Evolutionary conservation across 2,329 filamentous ascomycete species (phyloP), one percentile per base, ranked within the genome.

Genomic region (Venturia carpophila): DNA sequence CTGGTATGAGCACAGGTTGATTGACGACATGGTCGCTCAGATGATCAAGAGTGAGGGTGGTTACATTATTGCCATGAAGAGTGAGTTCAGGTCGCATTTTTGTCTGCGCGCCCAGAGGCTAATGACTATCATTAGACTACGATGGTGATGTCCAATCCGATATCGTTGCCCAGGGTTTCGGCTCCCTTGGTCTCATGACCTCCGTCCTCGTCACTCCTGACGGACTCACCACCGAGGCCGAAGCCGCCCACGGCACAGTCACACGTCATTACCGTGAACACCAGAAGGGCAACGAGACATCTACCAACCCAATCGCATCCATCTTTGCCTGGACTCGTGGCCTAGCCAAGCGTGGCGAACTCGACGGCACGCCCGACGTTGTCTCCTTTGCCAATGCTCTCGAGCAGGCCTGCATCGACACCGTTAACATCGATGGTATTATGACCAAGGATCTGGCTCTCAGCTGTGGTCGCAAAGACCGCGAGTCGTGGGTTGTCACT

Each of bases 371-470:
- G n/a, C 92, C 92, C 39, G 92, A 97, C 70, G 83, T 99, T 37
- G 86, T 96, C 67, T 84, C 90, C 62, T 99, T 96, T 73, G 94
- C 93, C 66, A 90, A 97, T 82, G 85, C 84, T 74, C 85, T 99
- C 65, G 94, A 99, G 84, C 84, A 90, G 78, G 94, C 94, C 45
- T 97, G 94, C 77, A 83, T 97, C 67, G 92, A 97, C 77, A 93
- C 93, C 34, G 94, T 99, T 70, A 90, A 97, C 76, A 78, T 90
- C 66, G 93, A 97, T 75, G 90, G 90, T 68, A 89, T 97, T 81
- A 99, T 97, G 94, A 99, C 94, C 77, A 99, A 99, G 87, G 94
- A 99, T 79, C 80, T 99, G 71, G 94, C 94, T n/a, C 85, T 97
- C 67, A 90, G 92, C 61, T 94, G 90, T 76, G 94, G 94, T 73